Percentiles rank a stretch among this genome's conserved stretches.
phyloP scores from a whole-genome alignment of 2,329 filamentous ascomycete genomes.

The Aspergillus hiratsukae region DNA sequence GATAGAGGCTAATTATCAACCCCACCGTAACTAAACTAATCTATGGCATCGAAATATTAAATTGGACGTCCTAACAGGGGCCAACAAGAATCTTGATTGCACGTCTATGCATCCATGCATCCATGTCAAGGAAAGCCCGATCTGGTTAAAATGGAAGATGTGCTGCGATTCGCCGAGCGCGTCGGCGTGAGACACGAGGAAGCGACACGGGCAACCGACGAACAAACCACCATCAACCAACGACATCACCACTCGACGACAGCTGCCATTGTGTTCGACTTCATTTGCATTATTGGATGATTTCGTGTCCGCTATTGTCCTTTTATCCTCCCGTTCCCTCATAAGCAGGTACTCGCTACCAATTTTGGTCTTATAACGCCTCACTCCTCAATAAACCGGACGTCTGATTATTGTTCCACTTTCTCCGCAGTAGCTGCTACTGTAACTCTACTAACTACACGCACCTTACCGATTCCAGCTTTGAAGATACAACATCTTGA shows the following conservation, averaged over 20 bases:
- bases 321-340: neutral
- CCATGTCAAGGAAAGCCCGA: neutral
- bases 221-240: slow-evolving; percentile 3
- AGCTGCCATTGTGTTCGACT: neutral
- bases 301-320: neutral
- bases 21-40: neutral
- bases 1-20: neutral
- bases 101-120: neutral
- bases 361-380: neutral
- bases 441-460: neutral
- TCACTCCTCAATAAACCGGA: neutral
- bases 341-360: neutral
- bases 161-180: slow-evolving; percentile 1
- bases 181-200: slow-evolving; percentile 11
- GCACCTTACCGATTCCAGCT: neutral
- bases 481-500: neutral
- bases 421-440: neutral
- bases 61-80: neutral
- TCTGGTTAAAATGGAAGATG: neutral
- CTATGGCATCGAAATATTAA: neutral
- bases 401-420: neutral
- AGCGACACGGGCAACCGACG: neutral
- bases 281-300: neutral
- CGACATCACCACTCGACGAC: slow-evolving; percentile 8
- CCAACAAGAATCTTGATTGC: neutral